Percentiles rank a stretch among this genome's conserved stretches.
These are phyloP conservation scores for Monilinia aucupariae DNA, from an alignment of 2,329 filamentous ascomycete genomes.

Conservation along the genomic window DNA sequence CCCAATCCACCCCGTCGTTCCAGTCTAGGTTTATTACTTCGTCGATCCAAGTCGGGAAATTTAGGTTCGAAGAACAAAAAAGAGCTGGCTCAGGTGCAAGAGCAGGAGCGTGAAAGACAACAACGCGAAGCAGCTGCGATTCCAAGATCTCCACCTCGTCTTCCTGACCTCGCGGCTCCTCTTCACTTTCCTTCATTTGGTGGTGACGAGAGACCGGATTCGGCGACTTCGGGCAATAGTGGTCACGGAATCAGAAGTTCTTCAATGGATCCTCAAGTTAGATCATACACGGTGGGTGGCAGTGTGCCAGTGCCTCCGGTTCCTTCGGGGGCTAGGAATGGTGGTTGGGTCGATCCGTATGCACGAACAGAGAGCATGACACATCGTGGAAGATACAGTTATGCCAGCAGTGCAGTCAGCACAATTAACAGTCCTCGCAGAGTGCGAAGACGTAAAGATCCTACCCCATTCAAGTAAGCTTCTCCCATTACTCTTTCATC, in stretches of 20 bases:
- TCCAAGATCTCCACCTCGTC: conserved; percentile 54
- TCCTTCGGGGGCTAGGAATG: conserved; percentile 38
- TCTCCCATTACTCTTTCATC: neutral
- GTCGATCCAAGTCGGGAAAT: conserved; percentile 63
- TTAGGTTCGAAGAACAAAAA: conserved; percentile 56
- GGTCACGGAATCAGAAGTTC: conserved; percentile 36
- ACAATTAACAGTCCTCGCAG: conserved; percentile 88
- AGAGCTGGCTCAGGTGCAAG: conserved; percentile 45
- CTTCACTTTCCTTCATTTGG: conserved; percentile 40
- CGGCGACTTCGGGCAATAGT: conserved; percentile 49
- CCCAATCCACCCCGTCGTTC: conserved; percentile 39
- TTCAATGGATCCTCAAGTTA: conserved; percentile 47
- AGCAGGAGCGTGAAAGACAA: conserved; percentile 48
- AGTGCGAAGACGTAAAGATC: conserved; percentile 91
- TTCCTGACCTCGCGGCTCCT: conserved; percentile 41
- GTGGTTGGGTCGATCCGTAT: conserved; percentile 67
- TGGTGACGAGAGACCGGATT: conserved; percentile 60
- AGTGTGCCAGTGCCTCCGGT: conserved; percentile 52
- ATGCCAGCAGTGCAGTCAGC: conserved; percentile 86
- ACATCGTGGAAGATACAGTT: conserved; percentile 91
- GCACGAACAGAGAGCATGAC: conserved; percentile 90
- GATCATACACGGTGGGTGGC: conserved; percentile 31
- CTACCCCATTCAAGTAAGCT: conserved; percentile 97
- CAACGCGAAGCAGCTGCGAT: conserved; percentile 51
- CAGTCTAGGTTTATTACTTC: conserved; percentile 55